phyloP scores from a whole-genome alignment of 768 basidiomycete genomes.

The Fibroporia radiculosa region DNA sequence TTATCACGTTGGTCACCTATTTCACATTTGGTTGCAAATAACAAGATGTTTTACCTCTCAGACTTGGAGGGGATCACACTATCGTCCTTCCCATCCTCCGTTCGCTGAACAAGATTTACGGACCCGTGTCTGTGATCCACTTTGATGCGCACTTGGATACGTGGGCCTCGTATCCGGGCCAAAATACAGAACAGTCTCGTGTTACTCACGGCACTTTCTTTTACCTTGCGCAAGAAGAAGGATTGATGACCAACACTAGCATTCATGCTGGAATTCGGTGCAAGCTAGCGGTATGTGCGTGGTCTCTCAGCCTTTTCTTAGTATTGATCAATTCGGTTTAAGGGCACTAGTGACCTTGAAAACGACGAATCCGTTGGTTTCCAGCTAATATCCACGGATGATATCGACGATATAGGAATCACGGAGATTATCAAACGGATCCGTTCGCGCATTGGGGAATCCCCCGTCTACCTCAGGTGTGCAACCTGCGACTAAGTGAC shows the following conservation, averaged over 20 bases:
- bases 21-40: neutral
- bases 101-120: conserved; percentile 70
- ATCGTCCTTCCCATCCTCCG: conserved; percentile 83
- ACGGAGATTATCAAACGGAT: conserved; percentile 64
- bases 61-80: conserved; percentile 79
- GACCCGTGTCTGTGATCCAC: conserved; percentile 77
- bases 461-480: conserved; percentile 67
- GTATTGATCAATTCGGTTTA: neutral
- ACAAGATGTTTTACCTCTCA: conserved; percentile 7
- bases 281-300: conserved; percentile 49
- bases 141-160: conserved; percentile 78
- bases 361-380: conserved; percentile 73
- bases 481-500: neutral
- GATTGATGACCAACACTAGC: conserved; percentile 62
- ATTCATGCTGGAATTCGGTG: conserved; percentile 85
- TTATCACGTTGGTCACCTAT: conserved; percentile 43
- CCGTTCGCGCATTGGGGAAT: conserved; percentile 60
- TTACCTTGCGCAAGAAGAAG: conserved; percentile 69
- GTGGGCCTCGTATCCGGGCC: conserved; percentile 36
- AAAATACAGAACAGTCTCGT: conserved; percentile 47
- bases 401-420: conserved; percentile 76
- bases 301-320: neutral
- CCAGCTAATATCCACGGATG: conserved; percentile 69
- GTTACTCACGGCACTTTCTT: conserved; percentile 88
- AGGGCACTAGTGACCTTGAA: conserved; percentile 57